Conservation (phyloP, 768 basidiomycete species). For the Thelephora ganbajun region DNA sequence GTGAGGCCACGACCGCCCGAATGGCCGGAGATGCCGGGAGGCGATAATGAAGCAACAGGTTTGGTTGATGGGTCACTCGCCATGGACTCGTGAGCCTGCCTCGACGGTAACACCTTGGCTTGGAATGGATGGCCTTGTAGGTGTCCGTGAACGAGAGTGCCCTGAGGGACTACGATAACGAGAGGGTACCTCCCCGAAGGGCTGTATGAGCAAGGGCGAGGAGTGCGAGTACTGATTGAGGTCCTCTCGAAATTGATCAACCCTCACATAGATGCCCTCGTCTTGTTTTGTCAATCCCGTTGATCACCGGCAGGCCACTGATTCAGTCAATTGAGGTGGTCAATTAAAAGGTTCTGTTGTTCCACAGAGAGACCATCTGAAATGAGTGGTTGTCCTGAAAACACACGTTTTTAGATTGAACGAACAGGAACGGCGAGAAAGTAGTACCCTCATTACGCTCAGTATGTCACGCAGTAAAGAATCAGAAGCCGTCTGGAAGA, state of each 20-base stretch:
- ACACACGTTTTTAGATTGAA: conserved; percentile 4
- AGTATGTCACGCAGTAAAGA: conserved; percentile 30
- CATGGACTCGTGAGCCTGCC: not conserved
- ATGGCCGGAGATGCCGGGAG: too few species aligned
- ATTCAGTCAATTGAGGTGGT: conserved; percentile 65
- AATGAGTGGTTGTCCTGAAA: conserved; percentile 61
- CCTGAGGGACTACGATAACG: too few species aligned
- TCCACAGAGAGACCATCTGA: conserved; percentile 61
- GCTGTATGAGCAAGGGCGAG: too few species aligned
- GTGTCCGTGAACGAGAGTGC: too few species aligned
- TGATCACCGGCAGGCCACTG: conserved; percentile 73
- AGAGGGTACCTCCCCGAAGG: too few species aligned
- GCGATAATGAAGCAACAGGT: too few species aligned
- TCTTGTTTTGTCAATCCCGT: conserved; percentile 60
- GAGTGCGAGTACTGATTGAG: conserved; percentile 25
- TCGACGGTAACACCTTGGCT: not conserved
- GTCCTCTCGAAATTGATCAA: conserved; percentile 33
- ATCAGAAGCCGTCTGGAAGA: not conserved
- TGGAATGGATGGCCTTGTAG: too few species aligned
- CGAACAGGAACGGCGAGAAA: conserved; percentile 1
- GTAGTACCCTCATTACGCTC: conserved; percentile 47
- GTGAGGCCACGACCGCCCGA: too few species aligned
- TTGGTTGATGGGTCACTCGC: not conserved
- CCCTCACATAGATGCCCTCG: conserved; percentile 51
- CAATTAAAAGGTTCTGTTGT: conserved; percentile 68